phyloP scores from a whole-genome alignment of 441 rosid genomes.

The Jatropha podagrica region DNA sequence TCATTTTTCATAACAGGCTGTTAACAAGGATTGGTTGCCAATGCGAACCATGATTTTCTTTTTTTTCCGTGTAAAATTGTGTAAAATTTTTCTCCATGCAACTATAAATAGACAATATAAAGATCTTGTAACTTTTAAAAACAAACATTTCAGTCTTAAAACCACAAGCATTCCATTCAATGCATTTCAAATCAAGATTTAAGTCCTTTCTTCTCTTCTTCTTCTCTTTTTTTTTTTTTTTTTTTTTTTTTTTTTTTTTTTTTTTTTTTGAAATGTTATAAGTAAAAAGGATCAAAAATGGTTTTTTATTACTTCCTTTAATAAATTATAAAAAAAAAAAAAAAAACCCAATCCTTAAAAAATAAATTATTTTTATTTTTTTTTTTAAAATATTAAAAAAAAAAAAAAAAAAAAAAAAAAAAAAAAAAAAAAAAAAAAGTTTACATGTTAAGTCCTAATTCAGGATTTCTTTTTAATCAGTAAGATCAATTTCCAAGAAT shows the following conservation, averaged over 20 bases:
- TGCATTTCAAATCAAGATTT: background rate
- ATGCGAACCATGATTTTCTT: background rate
- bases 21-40: background rate
- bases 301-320: no score
- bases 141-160: background rate
- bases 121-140: background rate
- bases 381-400: no score
- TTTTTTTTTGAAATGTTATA: no score
- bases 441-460: background rate
- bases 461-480: background rate
- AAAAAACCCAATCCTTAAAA: no score
- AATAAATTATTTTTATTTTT: no score
- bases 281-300: no score
- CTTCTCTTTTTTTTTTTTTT: background rate
- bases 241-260: background rate
- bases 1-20: background rate
- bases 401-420: no score
- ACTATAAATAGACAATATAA: background rate
- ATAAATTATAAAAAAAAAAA: no score
- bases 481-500: slow-evolving; percentile 1
- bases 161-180: background rate
- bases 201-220: no score
- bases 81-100: background rate
- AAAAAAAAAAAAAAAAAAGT: no score
- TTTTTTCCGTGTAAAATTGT: background rate